Conservation (phyloP, 31 red algal species). For the Bonnemaisonia californica region DNA sequence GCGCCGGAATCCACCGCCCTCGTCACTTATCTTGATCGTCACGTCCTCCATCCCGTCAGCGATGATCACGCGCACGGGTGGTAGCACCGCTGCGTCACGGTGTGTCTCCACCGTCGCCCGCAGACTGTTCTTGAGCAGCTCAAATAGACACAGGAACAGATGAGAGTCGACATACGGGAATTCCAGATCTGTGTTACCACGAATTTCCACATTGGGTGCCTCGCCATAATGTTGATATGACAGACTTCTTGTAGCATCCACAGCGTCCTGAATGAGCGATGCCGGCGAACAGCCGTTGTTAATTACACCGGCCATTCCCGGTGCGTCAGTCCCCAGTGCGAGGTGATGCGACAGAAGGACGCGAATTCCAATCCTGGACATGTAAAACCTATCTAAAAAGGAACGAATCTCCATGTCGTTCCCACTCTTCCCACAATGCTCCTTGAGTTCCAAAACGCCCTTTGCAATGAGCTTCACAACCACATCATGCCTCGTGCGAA, state of each 20-base stretch:
- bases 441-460: constrained; percentile 90
- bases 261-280: constrained; percentile 72
- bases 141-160: constrained; percentile 77
- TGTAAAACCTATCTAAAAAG: constrained; percentile 96
- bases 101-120: constrained; percentile 90
- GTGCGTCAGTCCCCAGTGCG: constrained; percentile 45
- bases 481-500: constrained; percentile 79
- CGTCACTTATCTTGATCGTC: constrained; percentile 92
- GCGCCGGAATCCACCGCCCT: constrained; percentile 94
- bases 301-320: constrained; percentile 89
- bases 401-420: constrained; percentile 82
- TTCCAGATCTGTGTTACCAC: constrained; percentile 71
- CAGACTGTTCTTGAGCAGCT: constrained; percentile 85
- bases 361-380: constrained; percentile 95
- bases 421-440: constrained; percentile 55
- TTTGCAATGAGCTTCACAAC: constrained; percentile 89
- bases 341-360: constrained; percentile 87
- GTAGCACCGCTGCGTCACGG: constrained; percentile 62
- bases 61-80: constrained; percentile 89
- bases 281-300: constrained; percentile 71
- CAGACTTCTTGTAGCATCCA: constrained; percentile 62
- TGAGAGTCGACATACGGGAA: constrained; percentile 95
- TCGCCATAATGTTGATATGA: constrained; percentile 90
- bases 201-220: constrained; percentile 67
- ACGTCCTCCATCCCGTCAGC: constrained; percentile 95